phyloP scores from a whole-genome alignment of 495 filamentous ascomycete species.

The Hypoxylon lenormandii region DNA sequence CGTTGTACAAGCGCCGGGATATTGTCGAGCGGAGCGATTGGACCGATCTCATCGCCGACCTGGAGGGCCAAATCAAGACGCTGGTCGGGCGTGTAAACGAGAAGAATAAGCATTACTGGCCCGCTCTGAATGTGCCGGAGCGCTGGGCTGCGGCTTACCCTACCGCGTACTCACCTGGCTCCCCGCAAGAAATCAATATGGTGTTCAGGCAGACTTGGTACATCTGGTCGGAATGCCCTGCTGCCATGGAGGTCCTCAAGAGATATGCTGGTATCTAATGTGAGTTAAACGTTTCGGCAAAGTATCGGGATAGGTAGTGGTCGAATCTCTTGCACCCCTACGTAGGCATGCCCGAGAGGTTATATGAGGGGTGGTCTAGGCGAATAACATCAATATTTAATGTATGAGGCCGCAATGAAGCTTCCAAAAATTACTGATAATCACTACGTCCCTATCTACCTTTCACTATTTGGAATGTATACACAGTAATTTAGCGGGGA shows the following conservation, averaged over 20 bases:
- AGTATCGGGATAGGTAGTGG: too few relatives aligned
- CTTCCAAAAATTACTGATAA: too few relatives aligned
- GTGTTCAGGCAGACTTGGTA: slow-evolving; percentile 20
- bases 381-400: too few relatives aligned
- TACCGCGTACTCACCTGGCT: not conserved
- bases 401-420: too few relatives aligned
- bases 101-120: slow-evolving; percentile 23
- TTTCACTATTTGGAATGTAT: too few relatives aligned
- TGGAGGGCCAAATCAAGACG: slow-evolving; percentile 5
- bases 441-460: too few relatives aligned
- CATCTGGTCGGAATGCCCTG: slow-evolving; percentile 22
- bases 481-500: too few relatives aligned
- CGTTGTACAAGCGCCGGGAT: slow-evolving; percentile 30
- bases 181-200: slow-evolving; percentile 2
- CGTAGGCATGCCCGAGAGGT: too few relatives aligned
- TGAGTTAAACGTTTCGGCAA: too few relatives aligned
- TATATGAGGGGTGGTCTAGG: too few relatives aligned
- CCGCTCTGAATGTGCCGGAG: slow-evolving; percentile 1
- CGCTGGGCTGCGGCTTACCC: not conserved
- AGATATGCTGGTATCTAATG: too few relatives aligned
- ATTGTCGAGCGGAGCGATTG: slow-evolving; percentile 28
- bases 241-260: slow-evolving; percentile 7
- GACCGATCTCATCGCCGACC: not conserved
- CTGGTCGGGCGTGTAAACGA: not conserved
- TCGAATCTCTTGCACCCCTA: too few relatives aligned